Evolutionary conservation across 2,329 filamentous ascomycete species (phyloP), one percentile per base, ranked within the genome.

Genomic region (Colletotrichum lupini): DNA sequence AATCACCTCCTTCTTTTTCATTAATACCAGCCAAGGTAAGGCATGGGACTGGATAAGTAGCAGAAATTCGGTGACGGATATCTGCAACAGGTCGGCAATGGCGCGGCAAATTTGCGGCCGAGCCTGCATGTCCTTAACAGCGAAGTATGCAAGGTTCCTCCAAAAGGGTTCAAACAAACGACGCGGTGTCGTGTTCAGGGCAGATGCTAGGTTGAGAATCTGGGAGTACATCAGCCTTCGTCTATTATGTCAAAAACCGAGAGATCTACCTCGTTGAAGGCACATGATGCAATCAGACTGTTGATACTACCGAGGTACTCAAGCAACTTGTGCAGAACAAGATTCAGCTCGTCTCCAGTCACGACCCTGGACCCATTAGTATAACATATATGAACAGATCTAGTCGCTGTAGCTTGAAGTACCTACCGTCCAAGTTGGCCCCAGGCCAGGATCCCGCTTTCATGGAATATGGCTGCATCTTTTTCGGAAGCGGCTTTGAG

Each of bases 231-330:
- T 65, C 16, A 69, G 63, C 9, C 19, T 3, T 65, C 16, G 14
- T 24, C 4, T 22, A 8, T 64, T 7, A 64, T 67, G 26, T 67
- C 63, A 12, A 65, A 11, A 22, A 66, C 64, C 3, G 49, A 24
- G 19, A 1, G 35, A 30, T 83, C 76, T 82, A 94, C 91, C 83
- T 98, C 95, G 76, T 93, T 93, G 80, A 95, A 97, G 4, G 96
- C 94, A 75, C 95, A 90, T 5, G 92, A 93, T 66, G 92, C 94
- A 9, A 97, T 87, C 37, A 98, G 89, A 52, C 90, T 89, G 80
- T 97, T 98, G 55, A 90, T 87, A 82, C 97, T 93, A 8, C 96
- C 96, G 9, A 98, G 86, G 79, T 97, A 98, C 71, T 97, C 94
- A 9, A 98, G 87, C 7, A 98, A 88, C 76, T 94, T 92, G 68